A percentile compares a stretch with the other conserved stretches of the same genome.
Conservation (phyloP, 1,139 yeast genomes). For the Blastobotrys serpentis region DNA sequence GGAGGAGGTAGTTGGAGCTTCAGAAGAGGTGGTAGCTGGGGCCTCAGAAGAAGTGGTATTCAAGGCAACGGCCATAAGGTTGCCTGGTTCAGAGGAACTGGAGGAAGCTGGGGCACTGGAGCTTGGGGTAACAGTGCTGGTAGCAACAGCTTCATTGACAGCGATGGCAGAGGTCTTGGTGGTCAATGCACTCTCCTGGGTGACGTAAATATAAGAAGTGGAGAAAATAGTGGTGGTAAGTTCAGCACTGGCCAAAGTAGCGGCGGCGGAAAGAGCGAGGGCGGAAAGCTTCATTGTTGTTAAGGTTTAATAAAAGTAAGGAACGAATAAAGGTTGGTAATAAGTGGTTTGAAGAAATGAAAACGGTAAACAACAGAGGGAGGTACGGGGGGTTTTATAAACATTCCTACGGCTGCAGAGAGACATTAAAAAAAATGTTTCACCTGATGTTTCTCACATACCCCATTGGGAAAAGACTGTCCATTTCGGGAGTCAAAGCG, state of each 20-base stretch:
- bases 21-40: constrained; percentile 7
- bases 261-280: constrained; percentile 15
- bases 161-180: constrained; percentile 10
- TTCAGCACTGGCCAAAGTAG: constrained; percentile 15
- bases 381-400: constrained; percentile 9
- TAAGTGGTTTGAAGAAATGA: constrained; percentile 7
- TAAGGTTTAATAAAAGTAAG: neutral
- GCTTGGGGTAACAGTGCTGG: no score
- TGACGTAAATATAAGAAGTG: constrained; percentile 29
- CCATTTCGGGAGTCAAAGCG: constrained; percentile 6
- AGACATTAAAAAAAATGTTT: constrained; percentile 8
- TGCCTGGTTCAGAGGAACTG: neutral
- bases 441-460: constrained; percentile 1
- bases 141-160: neutral
- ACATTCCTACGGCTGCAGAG: constrained; percentile 6
- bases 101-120: neutral
- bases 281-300: constrained; percentile 21
- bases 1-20: constrained; percentile 8
- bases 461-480: neutral
- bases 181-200: constrained; percentile 16
- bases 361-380: constrained; percentile 6
- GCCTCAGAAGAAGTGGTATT: constrained; percentile 13
- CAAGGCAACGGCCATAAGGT: constrained; percentile 13
- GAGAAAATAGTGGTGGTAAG: constrained; percentile 27
- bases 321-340: constrained; percentile 14